Conservation (phyloP, 192 early-diverging fungal genomes). For the Backusella luteola region DNA sequence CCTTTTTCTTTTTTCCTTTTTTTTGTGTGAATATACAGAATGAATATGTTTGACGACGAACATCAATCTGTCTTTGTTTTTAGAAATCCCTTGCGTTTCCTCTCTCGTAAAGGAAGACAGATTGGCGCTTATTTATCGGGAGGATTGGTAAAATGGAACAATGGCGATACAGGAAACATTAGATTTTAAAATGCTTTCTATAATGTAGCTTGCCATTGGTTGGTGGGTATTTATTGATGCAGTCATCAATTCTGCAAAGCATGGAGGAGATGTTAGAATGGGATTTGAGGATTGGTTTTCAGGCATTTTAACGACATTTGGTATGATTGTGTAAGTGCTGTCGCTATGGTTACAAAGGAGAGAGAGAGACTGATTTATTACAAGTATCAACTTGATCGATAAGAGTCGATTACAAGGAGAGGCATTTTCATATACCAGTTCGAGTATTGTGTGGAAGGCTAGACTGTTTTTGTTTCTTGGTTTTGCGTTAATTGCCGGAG, state of each 20-base stretch:
- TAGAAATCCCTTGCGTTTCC: slow-evolving; percentile 19
- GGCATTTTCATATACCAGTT: slow-evolving; percentile 41
- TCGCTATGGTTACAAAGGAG: neutral
- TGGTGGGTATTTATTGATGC: slow-evolving; percentile 68
- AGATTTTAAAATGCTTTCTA: too few species aligned
- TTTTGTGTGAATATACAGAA: neutral
- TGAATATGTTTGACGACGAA: slow-evolving; percentile 20
- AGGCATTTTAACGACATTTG: slow-evolving; percentile 54
- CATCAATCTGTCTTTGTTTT: slow-evolving; percentile 26
- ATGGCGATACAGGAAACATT: neutral
- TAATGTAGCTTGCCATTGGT: slow-evolving; percentile 50
- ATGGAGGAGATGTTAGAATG: slow-evolving; percentile 28
- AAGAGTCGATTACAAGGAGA: slow-evolving; percentile 48
- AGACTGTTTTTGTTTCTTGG: slow-evolving; percentile 56
- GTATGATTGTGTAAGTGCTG: slow-evolving; percentile 56
- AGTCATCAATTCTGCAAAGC: slow-evolving; percentile 35
- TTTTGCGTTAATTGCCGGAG: slow-evolving; percentile 58
- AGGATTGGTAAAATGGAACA: slow-evolving; percentile 18
- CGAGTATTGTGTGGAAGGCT: slow-evolving; percentile 45
- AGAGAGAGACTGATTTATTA: neutral
- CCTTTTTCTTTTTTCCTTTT: slow-evolving; percentile 2
- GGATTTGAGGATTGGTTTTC: slow-evolving; percentile 62
- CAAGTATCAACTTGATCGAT: slow-evolving; percentile 52
- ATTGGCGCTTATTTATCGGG: slow-evolving; percentile 24
- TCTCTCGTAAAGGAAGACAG: slow-evolving; percentile 21